Evolutionary conservation across 2,329 filamentous ascomycete species (phyloP).

Genomic region (Albophoma yamanashiensis): DNA sequence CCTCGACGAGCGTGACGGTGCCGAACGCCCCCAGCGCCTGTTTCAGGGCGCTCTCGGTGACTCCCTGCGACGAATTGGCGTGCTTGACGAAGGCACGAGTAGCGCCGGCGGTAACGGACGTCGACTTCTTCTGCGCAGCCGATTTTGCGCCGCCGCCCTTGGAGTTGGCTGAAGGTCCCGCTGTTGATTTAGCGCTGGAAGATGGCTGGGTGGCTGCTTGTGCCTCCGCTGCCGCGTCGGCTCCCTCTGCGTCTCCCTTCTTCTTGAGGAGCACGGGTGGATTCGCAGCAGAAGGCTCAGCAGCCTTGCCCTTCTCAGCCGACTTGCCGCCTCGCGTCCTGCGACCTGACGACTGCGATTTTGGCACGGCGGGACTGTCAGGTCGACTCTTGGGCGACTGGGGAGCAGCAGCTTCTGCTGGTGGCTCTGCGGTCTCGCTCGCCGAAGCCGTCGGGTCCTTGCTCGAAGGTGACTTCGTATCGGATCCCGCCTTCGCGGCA

Average conservation of each 20-base stretch:
- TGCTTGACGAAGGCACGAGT: conserved; percentile 71
- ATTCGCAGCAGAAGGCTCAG: conserved; percentile 18
- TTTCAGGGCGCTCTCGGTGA: conserved; percentile 72
- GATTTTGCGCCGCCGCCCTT: conserved; percentile 14
- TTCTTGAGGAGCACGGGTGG: conserved; percentile 31
- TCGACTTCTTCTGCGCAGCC: conserved; percentile 21
- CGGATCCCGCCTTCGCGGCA: conserved; percentile 43
- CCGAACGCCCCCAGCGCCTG: conserved; percentile 67
- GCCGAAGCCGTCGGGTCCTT: conserved; percentile 19
- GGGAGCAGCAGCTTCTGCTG: conserved; percentile 6
- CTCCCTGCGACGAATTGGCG: conserved; percentile 80
- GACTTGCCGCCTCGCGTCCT: conserved; percentile 25
- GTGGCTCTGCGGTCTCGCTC: conserved; percentile 11
- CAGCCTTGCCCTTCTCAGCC: conserved; percentile 26
- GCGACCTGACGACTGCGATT: conserved; percentile 16
- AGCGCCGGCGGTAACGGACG: conserved; percentile 27
- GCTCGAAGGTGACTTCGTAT: conserved; percentile 25
- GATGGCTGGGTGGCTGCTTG: conserved; percentile 5
- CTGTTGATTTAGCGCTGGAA: conserved; percentile 7
- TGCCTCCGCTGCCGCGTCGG: conserved; percentile 7
- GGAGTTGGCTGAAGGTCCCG: conserved; percentile 9
- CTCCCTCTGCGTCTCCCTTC: conserved; percentile 21
- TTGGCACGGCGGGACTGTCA: conserved; percentile 11
- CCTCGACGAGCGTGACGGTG: conserved; percentile 67
- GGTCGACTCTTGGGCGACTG: conserved; percentile 12